Conservation (phyloP, 1,139 yeast species). For the Saccharomycopsis phalli region DNA sequence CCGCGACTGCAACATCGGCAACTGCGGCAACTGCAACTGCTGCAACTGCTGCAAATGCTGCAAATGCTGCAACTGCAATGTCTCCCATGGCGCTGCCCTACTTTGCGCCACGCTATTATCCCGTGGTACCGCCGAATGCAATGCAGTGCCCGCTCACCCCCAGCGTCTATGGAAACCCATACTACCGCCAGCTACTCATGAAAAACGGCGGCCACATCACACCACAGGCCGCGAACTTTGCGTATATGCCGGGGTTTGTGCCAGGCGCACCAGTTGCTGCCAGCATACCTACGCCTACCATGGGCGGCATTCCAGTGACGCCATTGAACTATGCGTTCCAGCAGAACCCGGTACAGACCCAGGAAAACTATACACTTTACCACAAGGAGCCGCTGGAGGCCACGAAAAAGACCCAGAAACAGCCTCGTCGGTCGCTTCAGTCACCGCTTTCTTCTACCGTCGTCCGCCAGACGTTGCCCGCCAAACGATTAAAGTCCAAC, state of each 20-base stretch:
- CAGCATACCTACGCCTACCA: slow-evolving; percentile 12
- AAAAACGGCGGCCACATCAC: slow-evolving; percentile 1
- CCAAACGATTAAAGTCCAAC: slow-evolving; percentile 4
- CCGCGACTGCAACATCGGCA: slow-evolving; percentile 22
- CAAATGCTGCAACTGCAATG: neutral
- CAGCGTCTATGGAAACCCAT: slow-evolving; percentile 9
- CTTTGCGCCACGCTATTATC: slow-evolving; percentile 20
- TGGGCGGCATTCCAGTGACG: slow-evolving; percentile 14
- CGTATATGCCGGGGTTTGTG: neutral
- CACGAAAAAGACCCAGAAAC: neutral
- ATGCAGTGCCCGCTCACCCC: slow-evolving; percentile 11
- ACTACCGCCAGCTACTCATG: slow-evolving; percentile 10
- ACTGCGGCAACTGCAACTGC: slow-evolving; percentile 20
- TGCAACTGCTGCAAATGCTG: slow-evolving; percentile 20
- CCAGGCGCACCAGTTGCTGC: slow-evolving; percentile 9
- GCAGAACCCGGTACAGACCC: slow-evolving; percentile 3
- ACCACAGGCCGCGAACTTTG: neutral
- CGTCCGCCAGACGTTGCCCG: slow-evolving; percentile 17
- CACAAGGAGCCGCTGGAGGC: slow-evolving; percentile 7
- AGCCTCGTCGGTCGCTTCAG: slow-evolving; percentile 13
- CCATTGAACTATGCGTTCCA: slow-evolving; percentile 19
- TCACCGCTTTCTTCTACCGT: slow-evolving; percentile 16
- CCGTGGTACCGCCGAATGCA: slow-evolving; percentile 6
- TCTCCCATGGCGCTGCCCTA: slow-evolving; percentile 16
- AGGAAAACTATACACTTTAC: slow-evolving; percentile 17